Base-by-base conservation (phyloP, 2,329 filamentous ascomycete species). In the Pseudocercospora vitis region DNA sequence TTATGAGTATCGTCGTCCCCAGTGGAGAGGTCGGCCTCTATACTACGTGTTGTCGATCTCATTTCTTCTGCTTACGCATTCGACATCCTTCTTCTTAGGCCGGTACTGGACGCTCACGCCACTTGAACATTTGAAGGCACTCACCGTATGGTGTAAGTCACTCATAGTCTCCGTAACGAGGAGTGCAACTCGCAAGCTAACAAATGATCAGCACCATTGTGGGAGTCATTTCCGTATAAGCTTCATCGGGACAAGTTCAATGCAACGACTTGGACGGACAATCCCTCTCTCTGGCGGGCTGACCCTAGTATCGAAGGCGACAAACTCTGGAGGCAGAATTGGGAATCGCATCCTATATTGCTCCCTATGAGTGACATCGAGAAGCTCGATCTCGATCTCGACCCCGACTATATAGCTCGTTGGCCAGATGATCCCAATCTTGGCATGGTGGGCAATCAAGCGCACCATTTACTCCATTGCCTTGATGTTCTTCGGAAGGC, bases 141-240 rank as follows among this genome's bases (percentile, higher is more conserved):
- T 29, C 26, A 29, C 26, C 11, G 26, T 29, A 29, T 29, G 26
- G 26, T 7, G 26, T 29, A 29, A 29, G 26, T 11, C 11, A 29
- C 26, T 7, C 26, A 29, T 29, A 7, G 6, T 11, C 11, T 29
- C 26, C 26, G 11, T 29, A 29, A 11, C 26, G 6, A 7, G 26
- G 11, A 7, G 6, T 11, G 26, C 26, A 29, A 29, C 67, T 6
- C 26, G 6, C 6, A 29, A 7, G 11, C 11, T 29, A 11, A 29
- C 12, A 28, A n/a, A n/a, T 44, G 19, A 4, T 24, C 18, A 44
- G 39, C 39, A n/a, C 39, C 39, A 9, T 21, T 44, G 9, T 21
- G 26, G 7, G 39, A n/a, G 2, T 44, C 39, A 1, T 16, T 44
- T 16, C 18, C 39, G 5, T 44, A 44, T 9, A 26, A n/a, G 2